Evolutionary conservation across 2,329 filamentous ascomycete genomes (phyloP), one percentile per base, ranked within the genome.

Genomic region (Cercospora sesami): DNA sequence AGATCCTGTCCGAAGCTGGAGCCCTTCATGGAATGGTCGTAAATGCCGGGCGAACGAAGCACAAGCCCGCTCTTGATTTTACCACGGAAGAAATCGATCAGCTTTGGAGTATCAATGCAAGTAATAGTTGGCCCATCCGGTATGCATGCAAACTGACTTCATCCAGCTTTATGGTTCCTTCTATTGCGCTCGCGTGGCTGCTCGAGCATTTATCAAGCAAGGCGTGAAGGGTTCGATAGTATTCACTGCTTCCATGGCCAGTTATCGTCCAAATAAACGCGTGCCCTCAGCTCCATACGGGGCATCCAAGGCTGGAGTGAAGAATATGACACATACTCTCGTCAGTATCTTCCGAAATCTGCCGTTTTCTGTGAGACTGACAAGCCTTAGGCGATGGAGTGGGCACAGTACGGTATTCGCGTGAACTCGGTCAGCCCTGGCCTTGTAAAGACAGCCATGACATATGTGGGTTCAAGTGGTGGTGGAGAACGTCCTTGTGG

Each of bases 21-120:
- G 80, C 77, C 4, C 69, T 85, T 7, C 81, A 85, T 65, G 84
- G 84, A 77, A 82, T 85, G 2, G 81, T 79, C 12, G 39, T 23
- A 26, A 85, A 86, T 67, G 84, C 84, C 0, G 83, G 84, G 14
- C 76, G 81, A 14, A 86, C 83, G 12, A 84, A 85, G 71, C 84
- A 86, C 70, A 85, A 85, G 72, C 74, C 83, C 1, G 84, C 83
- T 0, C 74, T 85, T 5, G 83, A 86, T 26, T 86, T 84, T 60
- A 84, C 81, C 1, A 80, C 78, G 0, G 82, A 83, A 64, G 82
- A 84, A 65, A 81, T 84, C 42, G 79, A 83, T 66, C 75, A 77
- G 10, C 69, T 84, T 3, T 84, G 81, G 70, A 77, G 77, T 39
- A 78, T 83, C 0, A 83, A 84, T 21, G 60, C 62, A 51, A 51